Evolutionary conservation across 1,139 yeast species (phyloP).

Genomic region (Suhomyces yuchorum): DNA sequence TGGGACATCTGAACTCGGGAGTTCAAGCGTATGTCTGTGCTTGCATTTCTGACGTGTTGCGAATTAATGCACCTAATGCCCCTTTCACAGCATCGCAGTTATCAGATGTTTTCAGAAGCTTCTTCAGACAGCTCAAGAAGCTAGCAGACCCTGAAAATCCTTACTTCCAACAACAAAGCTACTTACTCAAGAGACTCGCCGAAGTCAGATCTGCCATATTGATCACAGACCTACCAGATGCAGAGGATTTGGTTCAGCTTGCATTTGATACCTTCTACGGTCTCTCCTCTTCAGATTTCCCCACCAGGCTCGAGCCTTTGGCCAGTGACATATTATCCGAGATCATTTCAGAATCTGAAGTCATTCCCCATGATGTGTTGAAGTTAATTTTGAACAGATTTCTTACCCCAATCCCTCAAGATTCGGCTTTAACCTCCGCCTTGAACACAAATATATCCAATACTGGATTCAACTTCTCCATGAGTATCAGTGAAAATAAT

Average conservation of each 20-base stretch:
- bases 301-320: constrained; percentile 54
- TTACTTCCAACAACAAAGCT: constrained; percentile 65
- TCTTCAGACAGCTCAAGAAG: constrained; percentile 62
- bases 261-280: constrained; percentile 68
- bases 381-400: constrained; percentile 62
- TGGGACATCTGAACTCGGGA: constrained; percentile 65
- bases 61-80: constrained; percentile 88
- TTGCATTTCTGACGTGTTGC: constrained; percentile 71
- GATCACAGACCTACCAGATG: constrained; percentile 71
- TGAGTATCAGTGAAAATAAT: constrained; percentile 69
- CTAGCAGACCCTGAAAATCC: constrained; percentile 63
- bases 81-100: constrained; percentile 73
- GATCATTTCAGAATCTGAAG: constrained; percentile 72
- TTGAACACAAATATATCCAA: constrained; percentile 31
- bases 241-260: constrained; percentile 54
- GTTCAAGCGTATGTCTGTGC: constrained; percentile 74
- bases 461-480: constrained; percentile 69
- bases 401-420: constrained; percentile 21
- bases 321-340: constrained; percentile 73
- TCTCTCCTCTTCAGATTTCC: constrained; percentile 42
- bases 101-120: constrained; percentile 60
- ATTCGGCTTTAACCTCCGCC: constrained; percentile 17
- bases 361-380: constrained; percentile 64
- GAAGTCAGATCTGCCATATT: constrained; percentile 81
- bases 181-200: constrained; percentile 67